Conservation (phyloP, 2,329 filamentous ascomycete genomes). For the Penicillium frequentans region DNA sequence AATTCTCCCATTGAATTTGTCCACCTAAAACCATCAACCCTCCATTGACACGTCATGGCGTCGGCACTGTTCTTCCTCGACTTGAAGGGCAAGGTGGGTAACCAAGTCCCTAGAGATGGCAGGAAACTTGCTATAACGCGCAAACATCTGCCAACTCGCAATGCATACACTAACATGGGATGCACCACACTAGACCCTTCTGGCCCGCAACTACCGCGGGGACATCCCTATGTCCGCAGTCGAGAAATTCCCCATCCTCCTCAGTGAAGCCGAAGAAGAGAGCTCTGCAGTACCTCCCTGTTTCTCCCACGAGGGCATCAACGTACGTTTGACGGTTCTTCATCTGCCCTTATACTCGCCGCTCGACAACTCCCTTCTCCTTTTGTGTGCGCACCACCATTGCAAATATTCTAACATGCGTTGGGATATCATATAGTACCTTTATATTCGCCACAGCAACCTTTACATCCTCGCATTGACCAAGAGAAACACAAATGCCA, state of each 20-base stretch:
- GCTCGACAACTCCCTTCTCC: conserved; percentile 6
- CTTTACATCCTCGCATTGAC: conserved; percentile 96
- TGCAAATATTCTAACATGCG: conserved; percentile 11
- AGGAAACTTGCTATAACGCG: neutral
- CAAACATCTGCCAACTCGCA: conserved; percentile 6
- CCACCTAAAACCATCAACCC: neutral
- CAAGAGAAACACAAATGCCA: conserved; percentile 98
- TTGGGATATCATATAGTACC: conserved; percentile 63
- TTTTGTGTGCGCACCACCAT: conserved; percentile 12
- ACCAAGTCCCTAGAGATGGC: neutral
- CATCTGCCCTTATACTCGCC: neutral
- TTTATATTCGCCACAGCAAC: conserved; percentile 99
- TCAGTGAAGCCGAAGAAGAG: conserved; percentile 98
- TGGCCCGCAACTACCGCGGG: conserved; percentile 96
- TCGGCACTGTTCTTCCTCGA: conserved; percentile 98
- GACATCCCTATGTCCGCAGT: conserved; percentile 99
- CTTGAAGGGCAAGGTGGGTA: conserved; percentile 93
- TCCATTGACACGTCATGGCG: conserved; percentile 66
- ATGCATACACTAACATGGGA: conserved; percentile 18
- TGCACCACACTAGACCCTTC: conserved; percentile 69
- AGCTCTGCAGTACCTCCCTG: conserved; percentile 95
- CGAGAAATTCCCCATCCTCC: conserved; percentile 92
- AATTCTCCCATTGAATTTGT: neutral
- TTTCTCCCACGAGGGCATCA: conserved; percentile 98
- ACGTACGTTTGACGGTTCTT: conserved; percentile 61